Conservation (phyloP, 257 asterid species). For the Capsicum rhomboideum region DNA sequence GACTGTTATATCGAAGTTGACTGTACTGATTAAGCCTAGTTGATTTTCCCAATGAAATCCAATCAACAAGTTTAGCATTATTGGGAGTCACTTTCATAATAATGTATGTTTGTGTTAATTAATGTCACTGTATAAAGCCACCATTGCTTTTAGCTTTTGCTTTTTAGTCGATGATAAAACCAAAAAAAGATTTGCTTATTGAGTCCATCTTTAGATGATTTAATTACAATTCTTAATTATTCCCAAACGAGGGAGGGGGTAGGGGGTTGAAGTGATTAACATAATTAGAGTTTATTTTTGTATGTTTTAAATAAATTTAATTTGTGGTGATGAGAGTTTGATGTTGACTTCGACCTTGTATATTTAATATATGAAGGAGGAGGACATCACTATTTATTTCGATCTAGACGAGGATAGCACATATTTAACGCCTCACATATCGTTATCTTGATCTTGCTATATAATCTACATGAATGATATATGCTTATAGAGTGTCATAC, state of each 20-base stretch:
- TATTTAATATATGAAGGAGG: background rate
- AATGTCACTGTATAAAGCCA: background rate
- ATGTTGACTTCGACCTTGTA: background rate
- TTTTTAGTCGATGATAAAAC: background rate
- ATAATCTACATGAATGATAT: background rate
- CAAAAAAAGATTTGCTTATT: background rate
- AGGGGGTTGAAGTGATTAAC: background rate
- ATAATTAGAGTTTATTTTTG: background rate
- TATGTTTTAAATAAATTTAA: background rate
- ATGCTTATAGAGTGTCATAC: background rate
- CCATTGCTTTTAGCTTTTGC: background rate
- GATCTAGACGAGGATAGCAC: background rate
- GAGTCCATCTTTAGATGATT: background rate
- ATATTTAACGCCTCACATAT: background rate
- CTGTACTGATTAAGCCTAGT: fast-evolving
- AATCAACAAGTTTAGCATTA: background rate
- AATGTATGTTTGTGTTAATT: background rate
- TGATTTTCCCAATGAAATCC: background rate
- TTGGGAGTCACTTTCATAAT: background rate
- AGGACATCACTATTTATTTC: background rate
- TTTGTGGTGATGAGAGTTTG: background rate
- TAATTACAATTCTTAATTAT: background rate
- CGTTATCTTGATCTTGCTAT: background rate
- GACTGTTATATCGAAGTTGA: background rate
- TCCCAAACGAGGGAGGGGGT: background rate